Conservation (phyloP, 1,139 yeast species). For the Hansenula sp. region DNA sequence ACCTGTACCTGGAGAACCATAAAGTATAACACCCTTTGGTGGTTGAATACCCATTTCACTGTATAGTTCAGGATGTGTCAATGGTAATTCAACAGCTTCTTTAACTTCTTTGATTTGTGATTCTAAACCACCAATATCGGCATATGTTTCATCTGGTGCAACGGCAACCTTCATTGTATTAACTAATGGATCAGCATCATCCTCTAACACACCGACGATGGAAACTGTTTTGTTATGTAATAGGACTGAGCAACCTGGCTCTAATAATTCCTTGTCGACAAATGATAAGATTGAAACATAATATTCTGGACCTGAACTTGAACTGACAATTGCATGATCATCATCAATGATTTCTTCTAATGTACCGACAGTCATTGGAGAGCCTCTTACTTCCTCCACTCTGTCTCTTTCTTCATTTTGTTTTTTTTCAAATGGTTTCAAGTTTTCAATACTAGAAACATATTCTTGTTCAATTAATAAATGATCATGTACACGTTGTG, state of each 20-base stretch:
- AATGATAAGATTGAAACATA: constrained; percentile 95
- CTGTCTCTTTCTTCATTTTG: constrained; percentile 95
- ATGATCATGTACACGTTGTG: constrained; percentile 97
- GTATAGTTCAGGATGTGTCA: constrained; percentile 95
- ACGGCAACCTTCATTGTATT: constrained; percentile 97
- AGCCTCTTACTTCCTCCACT: constrained; percentile 92
- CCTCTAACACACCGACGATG: constrained; percentile 92
- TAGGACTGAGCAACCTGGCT: constrained; percentile 97
- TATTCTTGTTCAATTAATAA: constrained; percentile 92
- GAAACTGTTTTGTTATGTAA: constrained; percentile 94
- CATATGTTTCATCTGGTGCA: constrained; percentile 94
- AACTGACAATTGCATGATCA: constrained; percentile 97
- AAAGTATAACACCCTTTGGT: constrained; percentile 96
- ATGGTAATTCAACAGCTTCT: constrained; percentile 95
- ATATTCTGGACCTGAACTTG: constrained; percentile 95
- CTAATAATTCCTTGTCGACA: constrained; percentile 93
- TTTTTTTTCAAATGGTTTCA: constrained; percentile 95
- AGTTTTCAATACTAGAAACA: constrained; percentile 89
- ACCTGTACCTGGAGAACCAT: constrained; percentile 99
- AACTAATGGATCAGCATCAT: constrained; percentile 97
- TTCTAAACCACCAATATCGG: constrained; percentile 97
- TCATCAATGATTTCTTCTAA: constrained; percentile 96
- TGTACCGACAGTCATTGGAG: constrained; percentile 96
- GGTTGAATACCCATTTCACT: constrained; percentile 99
- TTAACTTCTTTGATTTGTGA: constrained; percentile 95